Percentiles rank a stretch among this genome's conserved stretches.
These are phyloP conservation scores for Solanum habrochaites DNA, from an alignment of 257 asterid species.

Conservation along the genomic window DNA sequence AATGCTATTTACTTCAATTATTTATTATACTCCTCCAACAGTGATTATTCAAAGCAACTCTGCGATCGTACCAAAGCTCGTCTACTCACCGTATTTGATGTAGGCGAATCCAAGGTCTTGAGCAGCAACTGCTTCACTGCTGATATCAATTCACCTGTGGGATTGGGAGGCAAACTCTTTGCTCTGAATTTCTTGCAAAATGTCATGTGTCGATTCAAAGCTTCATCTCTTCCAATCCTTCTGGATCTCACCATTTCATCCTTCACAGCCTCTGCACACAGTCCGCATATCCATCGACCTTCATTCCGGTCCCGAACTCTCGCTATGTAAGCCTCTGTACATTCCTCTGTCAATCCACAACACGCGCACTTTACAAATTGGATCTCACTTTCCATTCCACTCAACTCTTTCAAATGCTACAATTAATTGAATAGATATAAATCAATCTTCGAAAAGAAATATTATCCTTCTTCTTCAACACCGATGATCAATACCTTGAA, in stretches of 20 bases:
- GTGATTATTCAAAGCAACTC: constrained; percentile 15
- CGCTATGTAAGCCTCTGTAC: constrained; percentile 54
- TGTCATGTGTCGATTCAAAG: constrained; percentile 58
- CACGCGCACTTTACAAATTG: constrained; percentile 57
- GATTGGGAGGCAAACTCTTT: constrained; percentile 40
- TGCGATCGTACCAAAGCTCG: constrained; percentile 23
- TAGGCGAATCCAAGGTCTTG: constrained; percentile 66
- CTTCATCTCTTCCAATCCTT: constrained; percentile 53
- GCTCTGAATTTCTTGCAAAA: constrained; percentile 54
- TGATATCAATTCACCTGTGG: constrained; percentile 47
- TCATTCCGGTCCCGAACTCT: constrained; percentile 45
- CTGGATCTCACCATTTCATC: constrained; percentile 43
- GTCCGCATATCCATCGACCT: constrained; percentile 89
- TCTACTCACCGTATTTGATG: constrained; percentile 31
- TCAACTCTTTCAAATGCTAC: background rate
- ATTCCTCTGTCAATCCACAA: constrained; percentile 79
- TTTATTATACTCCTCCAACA: background rate
- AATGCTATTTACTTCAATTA: background rate
- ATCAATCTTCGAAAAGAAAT: too few species aligned
- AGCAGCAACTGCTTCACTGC: constrained; percentile 63
- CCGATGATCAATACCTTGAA: constrained; percentile 70
- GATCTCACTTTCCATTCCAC: background rate
- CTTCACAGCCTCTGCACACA: constrained; percentile 77
- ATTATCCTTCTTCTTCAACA: constrained; percentile 66
- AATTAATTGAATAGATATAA: too few species aligned